Percentiles rank a stretch among this genome's conserved stretches.
Conservation (phyloP, 108 stramenopile genomes). For the Parietichytrium sp. region DNA sequence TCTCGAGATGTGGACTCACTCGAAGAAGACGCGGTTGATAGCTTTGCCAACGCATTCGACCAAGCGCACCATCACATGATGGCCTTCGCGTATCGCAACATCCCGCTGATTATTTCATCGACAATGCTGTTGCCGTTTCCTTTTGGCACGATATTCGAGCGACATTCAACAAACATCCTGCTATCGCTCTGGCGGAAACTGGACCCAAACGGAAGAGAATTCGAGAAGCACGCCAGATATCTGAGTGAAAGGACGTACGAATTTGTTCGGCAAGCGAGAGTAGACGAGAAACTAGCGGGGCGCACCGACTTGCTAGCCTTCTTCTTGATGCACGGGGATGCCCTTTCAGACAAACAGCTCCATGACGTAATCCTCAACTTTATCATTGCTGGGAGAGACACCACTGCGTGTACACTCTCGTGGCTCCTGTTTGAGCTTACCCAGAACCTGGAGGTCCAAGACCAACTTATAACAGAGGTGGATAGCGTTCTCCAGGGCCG, state of each 20-base stretch:
- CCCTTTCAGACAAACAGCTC: conserved; percentile 41
- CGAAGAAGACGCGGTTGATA: not conserved
- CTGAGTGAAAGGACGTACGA: not conserved
- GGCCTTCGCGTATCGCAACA: not conserved
- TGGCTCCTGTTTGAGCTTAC: conserved; percentile 59
- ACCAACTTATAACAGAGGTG: conserved; percentile 52
- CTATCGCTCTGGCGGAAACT: not conserved
- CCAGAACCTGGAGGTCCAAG: conserved; percentile 45
- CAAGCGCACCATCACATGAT: conserved; percentile 14
- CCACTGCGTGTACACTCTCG: conserved; percentile 57
- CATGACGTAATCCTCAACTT: conserved; percentile 58
- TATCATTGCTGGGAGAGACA: conserved; percentile 63
- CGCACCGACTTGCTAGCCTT: not conserved
- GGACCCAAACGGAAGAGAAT: not conserved
- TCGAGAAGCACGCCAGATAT: not conserved
- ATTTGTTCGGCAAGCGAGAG: not conserved
- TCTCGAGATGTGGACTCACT: not conserved
- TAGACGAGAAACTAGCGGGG: not conserved
- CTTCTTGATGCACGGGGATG: not conserved
- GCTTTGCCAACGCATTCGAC: not conserved
- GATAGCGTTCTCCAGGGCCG: not conserved
- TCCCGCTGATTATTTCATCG: not conserved
- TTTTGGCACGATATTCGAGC: not conserved
- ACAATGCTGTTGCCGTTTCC: not conserved
- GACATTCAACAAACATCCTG: not conserved